Base-by-base conservation (phyloP, 2,329 filamentous ascomycete species). In the Apiospora aurea region DNA sequence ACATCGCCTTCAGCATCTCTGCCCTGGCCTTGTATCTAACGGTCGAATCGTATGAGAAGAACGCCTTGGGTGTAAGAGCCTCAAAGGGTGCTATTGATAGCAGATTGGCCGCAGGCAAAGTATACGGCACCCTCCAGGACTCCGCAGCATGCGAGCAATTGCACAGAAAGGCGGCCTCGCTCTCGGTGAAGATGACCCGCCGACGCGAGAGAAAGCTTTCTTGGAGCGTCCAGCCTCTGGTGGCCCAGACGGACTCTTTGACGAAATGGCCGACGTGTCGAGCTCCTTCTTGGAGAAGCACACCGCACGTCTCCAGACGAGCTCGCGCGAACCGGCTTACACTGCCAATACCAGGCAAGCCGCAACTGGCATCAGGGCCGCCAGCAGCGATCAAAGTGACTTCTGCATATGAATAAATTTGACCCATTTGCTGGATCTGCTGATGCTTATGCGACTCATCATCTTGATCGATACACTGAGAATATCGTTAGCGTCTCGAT, bases 151-250 rank as follows among this genome's bases (percentile, higher is more conserved):
- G 38, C n/a, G 21, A 44, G 21, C 1, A 16, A 11, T 67, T 67
- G 64, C 64, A 67, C 11, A 67, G 7, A 29, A 67, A 67, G 8
- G n/a, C 2, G 0, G 26, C 38, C 10, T 67, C 64, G 38, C 24
- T 24, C 4, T 44, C 21, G 10, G 38, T 67, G 24, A 67, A 67
- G 1, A 67, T 1, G 5, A 67, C n/a, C 13, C 64, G 41, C 6
- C 64, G 64, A 1, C 38, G 64, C 14, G 64, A 44, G 38, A 67
- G 43, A 4, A 44, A 26, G 38, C n/a, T 47, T 29, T 67, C 38
- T 29, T 46, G 66, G 6, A 67, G n/a, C 10, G 34, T 67, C 66
- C 66, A 67, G 11, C 66, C 66, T 26, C 66, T 44, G 14, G 14
- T 47, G 1, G 4, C 5, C 66, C 66, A 67, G 14, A 18, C 18